Conservation (phyloP, 2,329 filamentous ascomycete genomes). For the Monilinia aucupariae region DNA sequence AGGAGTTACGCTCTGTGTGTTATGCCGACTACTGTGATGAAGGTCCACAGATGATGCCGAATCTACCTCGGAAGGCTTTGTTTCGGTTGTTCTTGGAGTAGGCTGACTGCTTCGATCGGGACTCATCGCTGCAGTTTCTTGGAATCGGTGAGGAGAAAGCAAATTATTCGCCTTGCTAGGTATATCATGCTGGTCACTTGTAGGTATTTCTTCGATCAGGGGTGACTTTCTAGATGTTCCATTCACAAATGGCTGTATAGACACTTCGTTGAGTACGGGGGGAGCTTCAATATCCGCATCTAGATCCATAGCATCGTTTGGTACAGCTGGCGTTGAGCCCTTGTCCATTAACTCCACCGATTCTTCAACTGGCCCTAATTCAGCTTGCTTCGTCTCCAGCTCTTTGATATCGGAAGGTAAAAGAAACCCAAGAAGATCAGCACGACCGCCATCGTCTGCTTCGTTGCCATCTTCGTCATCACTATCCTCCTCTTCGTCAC, state of each 20-base stretch:
- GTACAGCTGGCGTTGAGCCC: neutral
- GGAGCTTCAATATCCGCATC: slow-evolving; percentile 32
- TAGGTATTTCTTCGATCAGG: slow-evolving; percentile 9
- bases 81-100: slow-evolving; percentile 36
- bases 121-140: slow-evolving; percentile 27
- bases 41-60: slow-evolving; percentile 36
- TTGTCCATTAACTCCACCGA: slow-evolving; percentile 14
- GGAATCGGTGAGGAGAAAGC: neutral
- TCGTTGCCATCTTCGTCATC: slow-evolving; percentile 43
- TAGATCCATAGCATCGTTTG: slow-evolving; percentile 7
- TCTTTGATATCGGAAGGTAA: slow-evolving; percentile 32
- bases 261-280: slow-evolving; percentile 29
- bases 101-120: slow-evolving; percentile 36
- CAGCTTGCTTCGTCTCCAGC: slow-evolving; percentile 33
- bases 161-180: neutral
- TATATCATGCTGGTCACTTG: slow-evolving; percentile 4
- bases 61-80: slow-evolving; percentile 33
- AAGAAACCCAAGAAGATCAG: slow-evolving; percentile 36
- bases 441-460: slow-evolving; percentile 36
- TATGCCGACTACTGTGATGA: slow-evolving; percentile 30
- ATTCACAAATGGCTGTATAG: slow-evolving; percentile 4
- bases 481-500: slow-evolving; percentile 57
- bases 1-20: slow-evolving; percentile 38
- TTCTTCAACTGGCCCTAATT: slow-evolving; percentile 15
- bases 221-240: neutral